Evolutionary conservation across 2,329 filamentous ascomycete genomes (phyloP), one percentile per base, ranked within the genome.

Genomic region (Penicillium occitanis): DNA sequence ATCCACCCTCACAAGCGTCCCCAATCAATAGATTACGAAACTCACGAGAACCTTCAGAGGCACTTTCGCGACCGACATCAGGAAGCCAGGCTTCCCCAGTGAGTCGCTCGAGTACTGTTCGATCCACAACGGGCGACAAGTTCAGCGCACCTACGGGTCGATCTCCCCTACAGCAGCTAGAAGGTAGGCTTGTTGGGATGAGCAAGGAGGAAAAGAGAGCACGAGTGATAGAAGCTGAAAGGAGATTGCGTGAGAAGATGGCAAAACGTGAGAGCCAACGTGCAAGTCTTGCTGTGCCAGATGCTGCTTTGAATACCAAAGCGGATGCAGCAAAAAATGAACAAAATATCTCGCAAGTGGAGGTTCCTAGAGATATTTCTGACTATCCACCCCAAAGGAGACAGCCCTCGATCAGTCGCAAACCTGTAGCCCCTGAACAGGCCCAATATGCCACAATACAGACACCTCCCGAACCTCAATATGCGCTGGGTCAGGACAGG

Each of bases 131-230:
- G 2, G 73, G 74, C 5, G 70, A 74, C 46, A 74, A 77, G 69
- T 73, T 76, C 67, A 82, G 84, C 64, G 87, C 91, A 79, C 91
- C 94, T 73, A 85, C 90, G 66, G 90, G 96, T 76, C 88, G 91
- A 73, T 98, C 94, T 69, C 95, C 96, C 62, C 85, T 99, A 62
- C 94, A 99, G 78, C 95, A 90, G 81, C 86, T 99, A 71, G 94
- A 99, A 82, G 87, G 91, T 74, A 95, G 92, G 73, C 85, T 98
- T 73, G 91, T 90, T 77, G 93, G 91, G 79, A 94, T 97, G 78
- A 97, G 91, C 77, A 98, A 97, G 77, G 93, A 97, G 79, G 93
- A 97, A 79, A 96, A 96, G 78, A 87, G 94, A 69, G 92, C 93
- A 8, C 86, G 92, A 57, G 88, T 94, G 4, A 87, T 93, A 75